These are phyloP conservation scores for Rhodamnia rubescens DNA, from an alignment of 345 rosid genomes.

Conservation along the genomic window DNA sequence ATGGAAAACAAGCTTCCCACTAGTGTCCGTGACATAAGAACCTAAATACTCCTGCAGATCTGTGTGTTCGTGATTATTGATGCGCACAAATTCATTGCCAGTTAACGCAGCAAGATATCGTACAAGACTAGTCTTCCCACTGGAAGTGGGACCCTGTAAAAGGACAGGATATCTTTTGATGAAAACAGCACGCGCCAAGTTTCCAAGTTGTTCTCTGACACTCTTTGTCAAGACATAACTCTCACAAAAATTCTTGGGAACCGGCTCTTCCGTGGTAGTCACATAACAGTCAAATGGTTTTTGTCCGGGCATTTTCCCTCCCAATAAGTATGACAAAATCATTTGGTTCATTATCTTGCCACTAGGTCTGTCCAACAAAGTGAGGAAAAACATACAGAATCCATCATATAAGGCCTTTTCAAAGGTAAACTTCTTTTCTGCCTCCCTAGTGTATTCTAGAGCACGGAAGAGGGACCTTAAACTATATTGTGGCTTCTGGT, in stretches of 20 bases:
- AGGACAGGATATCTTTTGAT: conserved; percentile 84
- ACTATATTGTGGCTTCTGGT: conserved; percentile 96
- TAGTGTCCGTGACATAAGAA: conserved; percentile 64
- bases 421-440: conserved; percentile 45
- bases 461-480: conserved; percentile 91
- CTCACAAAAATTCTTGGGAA: conserved; percentile 17
- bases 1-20: conserved; percentile 83
- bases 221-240: conserved; percentile 70
- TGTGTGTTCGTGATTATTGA: conserved; percentile 95
- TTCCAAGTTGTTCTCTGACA: conserved; percentile 59
- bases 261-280: conserved; percentile 11
- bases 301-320: conserved; percentile 28
- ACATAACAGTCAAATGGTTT: conserved; percentile 38
- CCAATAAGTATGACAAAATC: conserved; percentile 37
- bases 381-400: conserved; percentile 81
- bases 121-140: conserved; percentile 98
- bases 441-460: conserved; percentile 65
- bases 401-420: conserved; percentile 76
- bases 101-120: conserved; percentile 84
- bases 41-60: conserved; percentile 93
- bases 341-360: conserved; percentile 54
- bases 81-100: conserved; percentile 82
- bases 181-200: conserved; percentile 74
- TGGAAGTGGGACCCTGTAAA: conserved; percentile 93
- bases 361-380: conserved; percentile 73